Conservation (phyloP, 2,329 filamentous ascomycete genomes). For the Cladorrhinum sp. region DNA sequence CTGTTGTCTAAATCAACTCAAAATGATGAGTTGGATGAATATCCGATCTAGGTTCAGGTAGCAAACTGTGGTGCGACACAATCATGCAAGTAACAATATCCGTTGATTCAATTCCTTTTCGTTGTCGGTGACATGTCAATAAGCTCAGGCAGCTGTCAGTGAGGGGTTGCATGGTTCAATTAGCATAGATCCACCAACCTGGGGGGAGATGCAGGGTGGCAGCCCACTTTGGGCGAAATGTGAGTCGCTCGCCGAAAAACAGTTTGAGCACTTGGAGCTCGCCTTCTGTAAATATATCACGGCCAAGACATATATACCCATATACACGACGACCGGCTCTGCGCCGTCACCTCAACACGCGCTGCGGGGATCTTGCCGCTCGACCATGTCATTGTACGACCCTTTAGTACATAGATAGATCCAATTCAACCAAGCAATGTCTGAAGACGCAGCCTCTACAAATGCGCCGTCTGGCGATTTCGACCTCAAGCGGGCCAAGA, state of each 20-base stretch:
- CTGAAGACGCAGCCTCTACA: constrained; percentile 47
- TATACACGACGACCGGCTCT: background rate
- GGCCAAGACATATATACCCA: constrained; percentile 12
- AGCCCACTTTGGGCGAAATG: constrained; percentile 26
- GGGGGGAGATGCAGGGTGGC: background rate
- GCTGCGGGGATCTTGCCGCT: constrained; percentile 20
- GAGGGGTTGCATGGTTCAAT: constrained; percentile 12
- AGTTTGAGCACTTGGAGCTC: constrained; percentile 1
- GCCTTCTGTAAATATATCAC: constrained; percentile 10
- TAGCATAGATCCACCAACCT: constrained; percentile 1
- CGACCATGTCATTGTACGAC: constrained; percentile 36
- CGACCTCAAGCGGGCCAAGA: constrained; percentile 49
- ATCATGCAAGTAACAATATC: background rate
- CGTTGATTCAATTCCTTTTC: too few relatives aligned
- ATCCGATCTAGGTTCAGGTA: too few relatives aligned
- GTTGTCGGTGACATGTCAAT: too few relatives aligned
- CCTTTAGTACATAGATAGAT: constrained; percentile 28
- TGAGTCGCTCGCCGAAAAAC: constrained; percentile 29
- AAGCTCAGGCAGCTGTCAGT: background rate
- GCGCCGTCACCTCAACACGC: constrained; percentile 9
- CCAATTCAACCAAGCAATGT: constrained; percentile 38
- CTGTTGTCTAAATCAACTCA: too few relatives aligned
- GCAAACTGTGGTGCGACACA: background rate
- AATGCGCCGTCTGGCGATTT: constrained; percentile 39
- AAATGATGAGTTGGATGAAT: too few relatives aligned